These are phyloP conservation scores for Persicaria maculosa DNA, from an alignment of 148 eudicot species.

Conservation along the genomic window DNA sequence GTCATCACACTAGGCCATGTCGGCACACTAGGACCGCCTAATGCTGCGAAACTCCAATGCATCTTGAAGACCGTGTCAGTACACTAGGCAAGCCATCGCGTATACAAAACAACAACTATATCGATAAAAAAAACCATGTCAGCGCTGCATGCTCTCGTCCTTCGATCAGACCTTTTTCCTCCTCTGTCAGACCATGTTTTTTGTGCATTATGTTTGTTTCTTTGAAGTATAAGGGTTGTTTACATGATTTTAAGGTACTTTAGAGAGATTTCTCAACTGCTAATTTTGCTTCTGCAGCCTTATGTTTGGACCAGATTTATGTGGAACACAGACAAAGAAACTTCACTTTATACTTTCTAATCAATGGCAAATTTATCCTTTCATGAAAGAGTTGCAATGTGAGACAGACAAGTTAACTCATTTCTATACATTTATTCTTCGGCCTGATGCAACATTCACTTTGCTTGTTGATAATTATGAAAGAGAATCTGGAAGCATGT, in stretches of 20 bases:
- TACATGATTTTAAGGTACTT: background rate
- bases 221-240: too few species aligned
- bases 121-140: too few species aligned
- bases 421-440: constrained; percentile 78
- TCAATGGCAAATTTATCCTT: constrained; percentile 85
- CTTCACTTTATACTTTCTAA: constrained; percentile 83
- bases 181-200: too few species aligned
- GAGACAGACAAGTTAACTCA: constrained; percentile 98
- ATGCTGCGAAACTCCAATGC: too few species aligned
- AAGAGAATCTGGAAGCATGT: constrained; percentile 79
- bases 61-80: too few species aligned
- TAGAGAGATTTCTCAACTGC: background rate
- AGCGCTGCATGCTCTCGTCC: too few species aligned
- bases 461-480: constrained; percentile 73
- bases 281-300: constrained; percentile 38
- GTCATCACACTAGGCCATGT: too few species aligned
- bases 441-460: constrained; percentile 86
- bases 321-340: constrained; percentile 83
- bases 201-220: too few species aligned
- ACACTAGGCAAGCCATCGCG: too few species aligned
- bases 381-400: constrained; percentile 85
- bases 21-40: too few species aligned
- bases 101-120: too few species aligned
- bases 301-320: constrained; percentile 97
- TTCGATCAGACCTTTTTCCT: too few species aligned